Base-by-base conservation (phyloP, 768 basidiomycete species). In the Russula lepida region DNA sequence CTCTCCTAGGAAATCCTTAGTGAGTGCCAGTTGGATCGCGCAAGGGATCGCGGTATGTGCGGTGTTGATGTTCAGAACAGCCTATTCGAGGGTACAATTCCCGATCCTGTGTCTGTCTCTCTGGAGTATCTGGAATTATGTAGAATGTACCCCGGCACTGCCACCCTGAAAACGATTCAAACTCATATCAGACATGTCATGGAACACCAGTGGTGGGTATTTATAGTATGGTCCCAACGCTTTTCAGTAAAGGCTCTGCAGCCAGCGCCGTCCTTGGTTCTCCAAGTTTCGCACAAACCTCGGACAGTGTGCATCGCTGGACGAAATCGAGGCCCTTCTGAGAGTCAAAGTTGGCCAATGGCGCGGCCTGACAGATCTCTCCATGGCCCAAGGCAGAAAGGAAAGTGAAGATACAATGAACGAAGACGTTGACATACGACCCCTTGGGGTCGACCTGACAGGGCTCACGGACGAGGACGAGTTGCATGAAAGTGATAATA, bases 1-100 rank as follows among this genome's bases (percentile, higher is more conserved):
- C 82, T n/a, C 72, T 91, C 35, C 75, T 89, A 5, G 81, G 80
- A 19, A 89, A 92, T 72, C 88, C 88, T 33, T 84, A 81, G 89
- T 89, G 62, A 37, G 78, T 70, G 27, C 17, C 6, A 12, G 21
- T 48, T 39, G 4, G 43, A 30, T 50, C 11, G 13, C 17, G 21
- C n/a, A n/a, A n/a, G n/a, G n/a, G n/a, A n/a, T n/a, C n/a, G n/a
- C n/a, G 1, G 17, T 35, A 54, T 25, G 44, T 32, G 44, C 19
- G 12, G 11, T 6, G 30, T 44, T 62, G 32, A 52, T 28, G 25
- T 43, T 12, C 28, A 30, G 19, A 30, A 25, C 65, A 89, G 87
- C 66, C 69, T 89, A 47, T 90, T 89, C 68, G 71, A 78, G 44
- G 76, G 75, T 41, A 64, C 69, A 23, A 60, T 76, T n/a, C 82